Evolutionary conservation across 192 early-diverging fungal genomes (phyloP).

Genomic region (Obelidium mucronatum): DNA sequence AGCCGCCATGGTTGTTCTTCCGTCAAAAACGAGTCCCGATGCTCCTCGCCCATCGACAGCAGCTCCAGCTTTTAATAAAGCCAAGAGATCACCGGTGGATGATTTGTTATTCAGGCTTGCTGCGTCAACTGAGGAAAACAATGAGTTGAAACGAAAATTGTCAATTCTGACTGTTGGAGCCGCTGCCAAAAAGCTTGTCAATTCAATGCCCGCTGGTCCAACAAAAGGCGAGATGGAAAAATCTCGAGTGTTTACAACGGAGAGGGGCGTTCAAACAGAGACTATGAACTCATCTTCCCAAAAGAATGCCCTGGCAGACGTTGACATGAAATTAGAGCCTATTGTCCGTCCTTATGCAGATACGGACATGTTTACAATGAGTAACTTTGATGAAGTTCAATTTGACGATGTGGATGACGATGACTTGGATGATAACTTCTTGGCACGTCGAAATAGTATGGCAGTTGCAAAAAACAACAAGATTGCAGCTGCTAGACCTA

Average conservation of each 20-base stretch:
- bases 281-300: neutral
- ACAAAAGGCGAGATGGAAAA: neutral
- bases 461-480: neutral
- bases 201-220: neutral
- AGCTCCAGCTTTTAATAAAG: neutral
- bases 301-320: neutral
- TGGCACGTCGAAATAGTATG: neutral
- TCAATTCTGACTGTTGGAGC: conserved; percentile 14
- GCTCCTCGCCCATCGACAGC: conserved; percentile 4
- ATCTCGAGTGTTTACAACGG: neutral
- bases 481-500: neutral
- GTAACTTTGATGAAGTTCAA: neutral
- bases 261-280: neutral
- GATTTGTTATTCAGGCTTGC: conserved; percentile 19
- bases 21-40: neutral
- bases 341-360: neutral
- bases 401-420: neutral
- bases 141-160: conserved; percentile 27
- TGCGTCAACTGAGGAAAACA: conserved; percentile 24
- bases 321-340: neutral
- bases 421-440: neutral
- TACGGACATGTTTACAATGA: neutral
- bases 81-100: conserved; percentile 8
- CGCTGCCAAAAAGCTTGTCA: conserved; percentile 3
- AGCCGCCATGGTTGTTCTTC: neutral